Evolutionary conservation across 2,329 filamentous ascomycete species (phyloP).

Genomic region (Epichloe elymi): DNA sequence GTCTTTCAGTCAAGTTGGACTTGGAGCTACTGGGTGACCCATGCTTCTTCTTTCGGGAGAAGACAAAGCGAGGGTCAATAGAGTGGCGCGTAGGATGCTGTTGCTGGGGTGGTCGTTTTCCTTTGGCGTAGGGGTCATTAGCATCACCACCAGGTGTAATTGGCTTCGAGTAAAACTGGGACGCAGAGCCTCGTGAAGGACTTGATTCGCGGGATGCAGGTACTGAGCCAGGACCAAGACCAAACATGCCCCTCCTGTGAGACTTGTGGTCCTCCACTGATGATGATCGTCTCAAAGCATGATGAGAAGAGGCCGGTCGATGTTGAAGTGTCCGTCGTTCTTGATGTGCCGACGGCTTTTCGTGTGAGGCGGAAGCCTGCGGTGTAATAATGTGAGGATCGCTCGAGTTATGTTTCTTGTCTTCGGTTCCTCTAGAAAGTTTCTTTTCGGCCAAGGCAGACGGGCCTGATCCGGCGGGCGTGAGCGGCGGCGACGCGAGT

Average conservation of each 20-base stretch:
- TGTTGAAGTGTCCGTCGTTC: slow-evolving; percentile 27
- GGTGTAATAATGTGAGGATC: slow-evolving; percentile 47
- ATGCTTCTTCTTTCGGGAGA: slow-evolving; percentile 60
- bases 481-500: slow-evolving; percentile 79
- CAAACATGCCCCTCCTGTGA: slow-evolving; percentile 44
- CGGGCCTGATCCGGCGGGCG: slow-evolving; percentile 60
- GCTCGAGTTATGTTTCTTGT: slow-evolving; percentile 25
- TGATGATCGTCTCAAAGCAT: slow-evolving; percentile 27
- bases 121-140: slow-evolving; percentile 80
- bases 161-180: slow-evolving; percentile 55
- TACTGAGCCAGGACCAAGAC: slow-evolving; percentile 37
- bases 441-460: slow-evolving; percentile 17
- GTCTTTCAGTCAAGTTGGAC: slow-evolving; percentile 40
- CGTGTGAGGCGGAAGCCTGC: slow-evolving; percentile 48
- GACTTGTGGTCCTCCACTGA: slow-evolving; percentile 26
- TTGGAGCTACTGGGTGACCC: slow-evolving; percentile 41
- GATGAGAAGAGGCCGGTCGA: slow-evolving; percentile 30
- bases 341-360: slow-evolving; percentile 30
- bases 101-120: slow-evolving; percentile 57
- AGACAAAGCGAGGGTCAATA: slow-evolving; percentile 75
- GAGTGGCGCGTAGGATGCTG: slow-evolving; percentile 46
- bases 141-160: slow-evolving; percentile 67
- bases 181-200: slow-evolving; percentile 50
- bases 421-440: slow-evolving; percentile 19
- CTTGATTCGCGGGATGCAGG: slow-evolving; percentile 49